These are phyloP conservation scores for Periconia macrospinosa DNA, from an alignment of 2,329 filamentous ascomycete genomes.

Conservation along the genomic window DNA sequence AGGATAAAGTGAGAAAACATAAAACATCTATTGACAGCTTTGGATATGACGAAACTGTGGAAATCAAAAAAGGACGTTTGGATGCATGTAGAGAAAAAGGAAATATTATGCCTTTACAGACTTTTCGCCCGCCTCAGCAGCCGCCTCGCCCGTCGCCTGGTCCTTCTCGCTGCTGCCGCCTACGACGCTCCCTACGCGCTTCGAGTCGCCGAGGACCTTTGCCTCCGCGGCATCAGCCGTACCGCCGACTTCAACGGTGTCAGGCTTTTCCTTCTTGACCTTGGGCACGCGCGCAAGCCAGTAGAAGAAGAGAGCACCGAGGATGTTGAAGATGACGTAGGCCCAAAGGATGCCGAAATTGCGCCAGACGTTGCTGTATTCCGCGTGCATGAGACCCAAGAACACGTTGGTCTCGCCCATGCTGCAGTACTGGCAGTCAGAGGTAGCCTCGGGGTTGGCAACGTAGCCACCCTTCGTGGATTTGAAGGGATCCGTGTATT, in stretches of 20 bases:
- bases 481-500: constrained; percentile 44
- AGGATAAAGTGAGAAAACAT: background rate
- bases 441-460: constrained; percentile 31
- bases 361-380: constrained; percentile 52
- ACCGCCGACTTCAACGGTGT: constrained; percentile 7
- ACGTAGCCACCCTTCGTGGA: constrained; percentile 41
- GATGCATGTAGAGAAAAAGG: background rate
- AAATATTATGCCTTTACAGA: background rate
- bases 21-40: too few relatives aligned
- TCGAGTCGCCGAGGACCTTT: background rate
- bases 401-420: constrained; percentile 49
- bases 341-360: constrained; percentile 59
- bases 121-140: background rate
- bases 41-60: too few relatives aligned
- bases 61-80: background rate
- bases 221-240: constrained; percentile 3
- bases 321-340: constrained; percentile 56
- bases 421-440: constrained; percentile 45
- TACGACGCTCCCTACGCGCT: constrained; percentile 1
- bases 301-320: constrained; percentile 54
- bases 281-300: constrained; percentile 59
- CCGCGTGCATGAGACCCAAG: constrained; percentile 45
- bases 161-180: background rate
- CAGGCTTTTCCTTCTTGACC: constrained; percentile 45
- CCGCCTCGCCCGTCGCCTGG: background rate